phyloP scores from a whole-genome alignment of 1,284 basidiomycete genomes.

The Ceraceosorus bombacis region DNA sequence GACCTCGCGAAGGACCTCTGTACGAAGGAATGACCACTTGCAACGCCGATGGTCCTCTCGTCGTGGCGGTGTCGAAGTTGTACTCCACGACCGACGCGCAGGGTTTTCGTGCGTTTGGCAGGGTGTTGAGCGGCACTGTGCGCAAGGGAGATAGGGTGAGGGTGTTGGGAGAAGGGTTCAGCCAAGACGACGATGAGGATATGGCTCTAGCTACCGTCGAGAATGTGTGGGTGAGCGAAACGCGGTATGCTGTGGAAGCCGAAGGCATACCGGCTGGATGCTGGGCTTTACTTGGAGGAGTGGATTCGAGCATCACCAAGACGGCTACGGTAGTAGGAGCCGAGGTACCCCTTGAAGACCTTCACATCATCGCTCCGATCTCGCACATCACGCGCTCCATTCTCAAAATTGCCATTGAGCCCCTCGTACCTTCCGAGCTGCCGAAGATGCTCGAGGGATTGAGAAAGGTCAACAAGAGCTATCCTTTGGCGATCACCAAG shows the following conservation, averaged over 20 bases:
- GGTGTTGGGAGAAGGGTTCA: slow-evolving; percentile 95
- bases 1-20: slow-evolving; percentile 18
- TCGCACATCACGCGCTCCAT: slow-evolving; percentile 94
- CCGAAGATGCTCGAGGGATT: slow-evolving; percentile 97
- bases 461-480: slow-evolving; percentile 94
- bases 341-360: slow-evolving; percentile 57
- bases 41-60: slow-evolving; percentile 74
- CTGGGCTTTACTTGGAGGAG: slow-evolving; percentile 80
- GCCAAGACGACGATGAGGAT: slow-evolving; percentile 96
- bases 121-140: slow-evolving; percentile 85
- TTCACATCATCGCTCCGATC: slow-evolving; percentile 89
- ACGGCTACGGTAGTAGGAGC: slow-evolving; percentile 67
- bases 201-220: slow-evolving; percentile 83
- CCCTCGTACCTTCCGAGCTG: slow-evolving; percentile 90
- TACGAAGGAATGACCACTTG: slow-evolving; percentile 73
- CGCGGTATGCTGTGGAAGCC: slow-evolving; percentile 83
- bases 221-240: slow-evolving; percentile 79
- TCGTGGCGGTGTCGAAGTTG: slow-evolving; percentile 86
- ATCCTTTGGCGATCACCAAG: slow-evolving; percentile 86
- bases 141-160: slow-evolving; percentile 75
- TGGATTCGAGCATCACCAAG: slow-evolving; percentile 90
- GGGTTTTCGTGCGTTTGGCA: slow-evolving; percentile 89
- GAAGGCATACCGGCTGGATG: slow-evolving; percentile 86
- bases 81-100: slow-evolving; percentile 93
- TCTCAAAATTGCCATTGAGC: slow-evolving; percentile 97